A percentile compares a stretch with the other conserved stretches of the same genome.
phyloP scores from a whole-genome alignment of 2,329 filamentous ascomycete species.

The Nemania abortiva region DNA sequence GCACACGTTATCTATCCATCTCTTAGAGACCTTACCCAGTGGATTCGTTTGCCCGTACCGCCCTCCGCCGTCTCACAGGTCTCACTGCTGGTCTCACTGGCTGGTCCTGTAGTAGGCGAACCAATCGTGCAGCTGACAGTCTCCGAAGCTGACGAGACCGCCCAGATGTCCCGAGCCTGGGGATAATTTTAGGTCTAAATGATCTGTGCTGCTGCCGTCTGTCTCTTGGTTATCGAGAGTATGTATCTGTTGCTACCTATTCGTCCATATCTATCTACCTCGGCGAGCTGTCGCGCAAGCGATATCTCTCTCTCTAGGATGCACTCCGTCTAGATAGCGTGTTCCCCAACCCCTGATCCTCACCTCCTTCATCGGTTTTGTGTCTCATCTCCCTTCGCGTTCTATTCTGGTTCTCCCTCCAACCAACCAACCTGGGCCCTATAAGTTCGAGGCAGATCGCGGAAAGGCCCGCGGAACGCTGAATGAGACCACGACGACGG shows the following conservation, averaged over 20 bases:
- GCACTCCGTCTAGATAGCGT: not conserved
- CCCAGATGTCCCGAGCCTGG: slow-evolving; percentile 9
- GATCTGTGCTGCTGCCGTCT: slow-evolving; percentile 6
- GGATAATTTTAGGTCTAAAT: not conserved
- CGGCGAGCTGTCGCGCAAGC: slow-evolving; percentile 6
- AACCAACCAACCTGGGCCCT: slow-evolving; percentile 33
- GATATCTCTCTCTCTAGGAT: not conserved
- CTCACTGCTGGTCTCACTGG: slow-evolving; percentile 3
- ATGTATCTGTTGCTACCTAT: slow-evolving; percentile 19
- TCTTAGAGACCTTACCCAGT: not conserved
- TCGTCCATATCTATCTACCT: not conserved
- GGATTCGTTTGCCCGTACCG: not conserved
- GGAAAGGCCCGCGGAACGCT: slow-evolving; percentile 19
- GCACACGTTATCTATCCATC: not conserved
- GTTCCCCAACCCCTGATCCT: slow-evolving; percentile 29
- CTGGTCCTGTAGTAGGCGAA: slow-evolving; percentile 19
- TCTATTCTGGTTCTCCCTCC: slow-evolving; percentile 7
- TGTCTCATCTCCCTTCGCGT: slow-evolving; percentile 26
- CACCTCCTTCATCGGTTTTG: slow-evolving; percentile 14
- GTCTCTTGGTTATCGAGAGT: slow-evolving; percentile 18
- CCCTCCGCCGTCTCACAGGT: not conserved
- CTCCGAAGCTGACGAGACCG: slow-evolving; percentile 25
- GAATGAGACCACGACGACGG: slow-evolving; percentile 9
- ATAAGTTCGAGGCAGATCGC: slow-evolving; percentile 25
- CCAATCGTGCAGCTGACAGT: slow-evolving; percentile 27